Base-by-base conservation (phyloP, 225 moss, liverwort and hornwort genomes). In the Rhytidiadelphus loreus region DNA sequence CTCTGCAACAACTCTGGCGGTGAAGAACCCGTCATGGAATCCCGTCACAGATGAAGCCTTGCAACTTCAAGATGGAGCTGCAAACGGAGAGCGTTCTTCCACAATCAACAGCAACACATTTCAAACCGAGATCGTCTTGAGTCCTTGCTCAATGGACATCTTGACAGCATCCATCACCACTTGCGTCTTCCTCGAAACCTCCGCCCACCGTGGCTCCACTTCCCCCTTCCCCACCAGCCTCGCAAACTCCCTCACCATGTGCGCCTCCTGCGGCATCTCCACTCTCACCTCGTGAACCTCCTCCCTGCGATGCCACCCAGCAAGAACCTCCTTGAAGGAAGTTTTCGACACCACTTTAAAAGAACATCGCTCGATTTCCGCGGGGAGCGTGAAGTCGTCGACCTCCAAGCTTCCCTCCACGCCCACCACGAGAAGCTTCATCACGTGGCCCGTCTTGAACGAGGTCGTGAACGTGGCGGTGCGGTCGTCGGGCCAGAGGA, bases 161-260 rank as follows among this genome's bases (percentile, higher is more conserved):
- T 90, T 92, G 44, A 95, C 92, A 48, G 88, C 90, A 70, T 90
- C 90, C 37, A 95, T 11, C 44, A 95, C 62, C 37, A 89, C n/a
- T 71, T 93, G 93, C 65, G 95, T 95, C 83, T 93, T 95, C 46
- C 85, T 72, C 7, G 93, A 93, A 48, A 95, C 87, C 58, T 89
- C 89, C 6, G 88, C 83, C 93, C 95, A 95, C 71, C 26, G 46
- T 5, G 89, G 86, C 70, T 93, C 92, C 83, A 88, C 63, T 53
- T 15, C 35, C 16, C 88, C 89, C 24, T 50, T 88, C 7, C 60
- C 80, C 77, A 95, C 93, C 60, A 95, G 90, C 53, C 80, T 72
- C 10, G 91, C 92, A 24, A 95, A 92, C 56, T 93, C 91, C 18
- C 90, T 88, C n/a, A 95, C 88, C 93, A 95, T 95, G 46, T 91